Evolutionary conservation across 2,329 filamentous ascomycete genomes (phyloP), one percentile per base, ranked within the genome.

Genomic region (Trichoderma aggressivum): DNA sequence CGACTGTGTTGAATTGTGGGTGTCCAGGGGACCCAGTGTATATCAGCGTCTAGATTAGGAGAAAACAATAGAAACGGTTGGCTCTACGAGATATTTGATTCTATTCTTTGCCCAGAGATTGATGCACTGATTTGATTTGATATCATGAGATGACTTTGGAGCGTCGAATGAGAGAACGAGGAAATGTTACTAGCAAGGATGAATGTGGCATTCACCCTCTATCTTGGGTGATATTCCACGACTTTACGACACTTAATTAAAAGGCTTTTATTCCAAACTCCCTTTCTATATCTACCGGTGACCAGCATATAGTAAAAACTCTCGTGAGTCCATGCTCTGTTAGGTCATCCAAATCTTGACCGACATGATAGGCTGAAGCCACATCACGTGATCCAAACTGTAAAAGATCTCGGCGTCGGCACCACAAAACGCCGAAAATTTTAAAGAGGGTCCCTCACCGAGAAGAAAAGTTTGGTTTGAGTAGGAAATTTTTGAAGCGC

Each of bases 31-130:
- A 75, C 77, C 74, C 75, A 76, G 78, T 82, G 81, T 83, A 83
- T 78, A 83, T 81, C 80, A 83, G 79, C 77, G 78, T 76, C 78
- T 81, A 81, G 80, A 82, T 72, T 74, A 75, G 74, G 75, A 76
- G 76, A 77, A 69, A 75, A 76, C 75, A 81, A 81, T 82, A 82
- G 80, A 82, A 74, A 74, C 73, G 73, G 76, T 75, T 76, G 75
- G 64, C 72, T 73, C 62, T 72, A 69, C 30, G 53, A 66, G 30
- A 50, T 50, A 50, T 8, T 70, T 14, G 55, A 24, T 39, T 32
- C 4, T 8, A 8, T 21, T 21, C 28, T 3, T 34, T 12, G 30
- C 2, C 5, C 7, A 14, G 6, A 53, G 11, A 1, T 24, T 24
- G 2, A 53, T 53, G 11, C 5, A 3, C 21, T 21, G 5, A 21